phyloP scores from a whole-genome alignment of 352 stramenopile species.

The Phytophthora quininea region DNA sequence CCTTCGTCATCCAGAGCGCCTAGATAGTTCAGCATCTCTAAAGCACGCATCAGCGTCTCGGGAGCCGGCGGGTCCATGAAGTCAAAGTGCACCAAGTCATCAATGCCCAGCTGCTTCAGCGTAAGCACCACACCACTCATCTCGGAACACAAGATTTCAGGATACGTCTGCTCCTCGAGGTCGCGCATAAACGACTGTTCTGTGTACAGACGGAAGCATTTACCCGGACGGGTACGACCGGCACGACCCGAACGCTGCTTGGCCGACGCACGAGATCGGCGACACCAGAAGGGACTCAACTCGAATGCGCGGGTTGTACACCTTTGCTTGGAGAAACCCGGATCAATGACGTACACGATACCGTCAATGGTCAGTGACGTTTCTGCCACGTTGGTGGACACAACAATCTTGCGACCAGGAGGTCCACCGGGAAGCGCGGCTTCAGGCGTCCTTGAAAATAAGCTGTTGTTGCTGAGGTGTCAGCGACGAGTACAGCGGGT shows the following conservation, averaged over 20 bases:
- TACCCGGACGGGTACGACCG: slow-evolving; percentile 91
- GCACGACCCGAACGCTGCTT: slow-evolving; percentile 94
- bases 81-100: slow-evolving; percentile 99
- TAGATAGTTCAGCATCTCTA: slow-evolving; percentile 99
- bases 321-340: slow-evolving; percentile 99
- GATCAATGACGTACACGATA: slow-evolving; percentile 99
- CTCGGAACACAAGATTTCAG: slow-evolving; percentile 97
- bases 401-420: slow-evolving; percentile 96
- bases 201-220: slow-evolving; percentile 98
- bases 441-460: slow-evolving; percentile 98
- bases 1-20: slow-evolving; percentile 98
- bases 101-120: slow-evolving; percentile 98
- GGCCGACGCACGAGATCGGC: slow-evolving; percentile 97
- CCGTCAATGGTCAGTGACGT: slow-evolving; percentile 99
- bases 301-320: slow-evolving; percentile 99
- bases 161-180: slow-evolving; percentile 98
- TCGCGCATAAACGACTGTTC: slow-evolving; percentile 97
- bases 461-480: slow-evolving; percentile 98
- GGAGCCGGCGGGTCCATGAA: slow-evolving; percentile 99
- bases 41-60: slow-evolving; percentile 97
- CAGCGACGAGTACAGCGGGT: slow-evolving; percentile 98
- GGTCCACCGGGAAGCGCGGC: slow-evolving; percentile 86
- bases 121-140: slow-evolving; percentile 97
- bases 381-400: slow-evolving; percentile 99
- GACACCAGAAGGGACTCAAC: slow-evolving; percentile 99